Evolutionary conservation across 1,284 basidiomycete genomes (phyloP), one percentile per base, ranked within the genome.

Genomic region (Phellopilus nigrolimitatus): DNA sequence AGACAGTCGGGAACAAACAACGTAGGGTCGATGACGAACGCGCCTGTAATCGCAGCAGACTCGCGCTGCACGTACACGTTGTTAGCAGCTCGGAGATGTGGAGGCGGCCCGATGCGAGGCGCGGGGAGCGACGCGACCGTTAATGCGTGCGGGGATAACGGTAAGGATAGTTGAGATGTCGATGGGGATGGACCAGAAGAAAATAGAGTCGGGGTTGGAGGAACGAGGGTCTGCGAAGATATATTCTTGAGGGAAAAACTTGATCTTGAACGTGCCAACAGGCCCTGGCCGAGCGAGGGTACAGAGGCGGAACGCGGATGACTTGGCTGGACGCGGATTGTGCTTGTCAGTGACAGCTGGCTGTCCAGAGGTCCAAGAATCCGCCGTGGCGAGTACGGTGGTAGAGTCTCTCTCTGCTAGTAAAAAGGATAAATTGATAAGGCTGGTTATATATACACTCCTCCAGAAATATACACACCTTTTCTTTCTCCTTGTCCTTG

Each of bases 1-100:
- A 55, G 48, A 42, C 48, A 55, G 13, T 50, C 48, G 5, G 53
- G 53, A n/a, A 55, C 49, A 22, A 31, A 15, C 22, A 55, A 22
- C 6, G 28, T 22, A 1, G 53, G 53, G 39, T 55, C 53, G 34
- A 55, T 55, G 10, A 50, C 34, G 31, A 51, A 55, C 6, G 48
- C n/a, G 9, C 45, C 48, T 8, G 44, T 47, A 30, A 55, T 50
- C 2, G 34, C 33, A 15, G 53, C 53, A 21, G 30, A 22, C 8
- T 47, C 45, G 22, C 53, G 48, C 22, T 46, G 25, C n/a, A 55
- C 38, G 21, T 51, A 47, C 1, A 55, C 53, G 30, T 51, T 47
- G 38, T 55, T 55, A 6, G 53, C 30, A 3, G 53, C 43, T 24
- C 49, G 34, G 4, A 55, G n/a, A 17, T 47, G 44, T 9, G 22